Percentiles rank a stretch among this genome's conserved stretches.
These are phyloP conservation scores for Dipteronia dyeriana DNA, from an alignment of 345 rosid genomes.

Conservation along the genomic window DNA sequence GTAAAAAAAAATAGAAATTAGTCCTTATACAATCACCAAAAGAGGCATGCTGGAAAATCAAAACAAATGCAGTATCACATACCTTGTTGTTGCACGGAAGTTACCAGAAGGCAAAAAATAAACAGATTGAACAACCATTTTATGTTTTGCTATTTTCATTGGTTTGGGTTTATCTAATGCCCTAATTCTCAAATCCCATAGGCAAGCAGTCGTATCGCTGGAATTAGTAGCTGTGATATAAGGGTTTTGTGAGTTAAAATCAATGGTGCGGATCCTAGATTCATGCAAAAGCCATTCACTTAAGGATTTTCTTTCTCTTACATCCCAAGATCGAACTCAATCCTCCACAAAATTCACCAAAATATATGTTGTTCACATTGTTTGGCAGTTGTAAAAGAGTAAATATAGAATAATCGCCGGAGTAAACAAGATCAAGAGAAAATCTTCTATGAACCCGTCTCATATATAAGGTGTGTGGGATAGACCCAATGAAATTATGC, in stretches of 20 bases:
- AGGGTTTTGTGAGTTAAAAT: slow-evolving; percentile 61
- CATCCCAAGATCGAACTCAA: slow-evolving; percentile 63
- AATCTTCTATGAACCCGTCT: no score
- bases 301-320: slow-evolving; percentile 50
- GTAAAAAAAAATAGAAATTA: background rate
- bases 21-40: background rate
- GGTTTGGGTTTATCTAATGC: slow-evolving; percentile 36
- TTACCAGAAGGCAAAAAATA: slow-evolving; percentile 87
- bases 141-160: slow-evolving; percentile 45
- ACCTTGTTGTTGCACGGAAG: slow-evolving; percentile 82
- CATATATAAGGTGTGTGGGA: no score
- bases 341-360: slow-evolving; percentile 61
- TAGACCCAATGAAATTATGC: no score
- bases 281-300: slow-evolving; percentile 62
- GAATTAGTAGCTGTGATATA: slow-evolving; percentile 79
- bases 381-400: slow-evolving; percentile 61
- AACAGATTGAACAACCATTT: slow-evolving; percentile 69
- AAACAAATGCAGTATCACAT: background rate
- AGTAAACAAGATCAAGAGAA: slow-evolving; percentile 42
- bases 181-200: slow-evolving; percentile 84
- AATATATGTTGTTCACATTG: slow-evolving; percentile 51
- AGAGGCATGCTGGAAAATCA: background rate
- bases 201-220: slow-evolving; percentile 68
- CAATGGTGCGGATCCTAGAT: slow-evolving; percentile 70
- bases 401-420: slow-evolving; percentile 51